Conservation (phyloP, 148 eudicot genomes). For the Arctostaphylos glauca region DNA sequence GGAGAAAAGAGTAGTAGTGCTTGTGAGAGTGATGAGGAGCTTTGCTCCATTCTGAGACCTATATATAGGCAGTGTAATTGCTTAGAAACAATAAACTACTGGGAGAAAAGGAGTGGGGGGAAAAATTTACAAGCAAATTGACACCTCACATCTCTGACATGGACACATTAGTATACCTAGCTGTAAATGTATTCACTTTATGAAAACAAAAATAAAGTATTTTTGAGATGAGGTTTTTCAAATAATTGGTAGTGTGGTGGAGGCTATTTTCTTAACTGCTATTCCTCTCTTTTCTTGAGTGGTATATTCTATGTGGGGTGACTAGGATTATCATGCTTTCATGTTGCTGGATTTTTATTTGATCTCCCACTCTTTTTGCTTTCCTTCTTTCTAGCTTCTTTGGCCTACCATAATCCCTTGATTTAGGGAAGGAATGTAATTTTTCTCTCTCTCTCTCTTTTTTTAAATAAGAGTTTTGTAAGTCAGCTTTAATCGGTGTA, state of each 20-base stretch:
- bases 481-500: neutral
- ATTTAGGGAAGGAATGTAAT: neutral
- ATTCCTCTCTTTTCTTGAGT: constrained; percentile 23
- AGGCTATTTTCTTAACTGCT: neutral
- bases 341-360: neutral
- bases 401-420: neutral
- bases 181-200: constrained; percentile 38
- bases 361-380: neutral
- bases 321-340: neutral
- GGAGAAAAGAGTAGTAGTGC: neutral
- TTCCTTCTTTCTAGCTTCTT: neutral
- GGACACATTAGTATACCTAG: constrained; percentile 30
- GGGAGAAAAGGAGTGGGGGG: too few relatives aligned
- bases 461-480: neutral
- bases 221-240: neutral
- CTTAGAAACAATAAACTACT: neutral
- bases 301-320: constrained; percentile 18
- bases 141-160: constrained; percentile 37
- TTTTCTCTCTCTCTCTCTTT: neutral
- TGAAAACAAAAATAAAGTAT: neutral
- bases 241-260: neutral
- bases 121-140: constrained; percentile 32
- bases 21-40: constrained; percentile 20
- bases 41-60: constrained; percentile 24
- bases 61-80: constrained; percentile 29